phyloP scores from a whole-genome alignment of 495 filamentous ascomycete species.

The Aspergillus bridgeri region DNA sequence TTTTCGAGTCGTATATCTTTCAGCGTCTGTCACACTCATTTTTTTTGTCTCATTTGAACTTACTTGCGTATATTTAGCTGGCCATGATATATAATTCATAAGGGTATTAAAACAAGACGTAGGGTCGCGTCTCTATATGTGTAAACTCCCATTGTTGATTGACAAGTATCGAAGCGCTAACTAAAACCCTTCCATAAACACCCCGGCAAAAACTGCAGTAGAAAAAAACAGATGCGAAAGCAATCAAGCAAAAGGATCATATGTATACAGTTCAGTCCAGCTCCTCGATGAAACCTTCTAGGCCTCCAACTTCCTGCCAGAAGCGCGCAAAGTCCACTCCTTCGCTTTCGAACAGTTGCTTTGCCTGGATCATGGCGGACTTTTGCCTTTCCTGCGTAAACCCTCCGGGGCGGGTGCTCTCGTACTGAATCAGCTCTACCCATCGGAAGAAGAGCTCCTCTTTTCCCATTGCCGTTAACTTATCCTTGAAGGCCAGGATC shows the following conservation, averaged over 20 bases:
- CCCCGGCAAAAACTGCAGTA: not conserved
- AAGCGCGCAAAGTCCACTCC: constrained; percentile 75
- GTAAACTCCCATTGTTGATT: not conserved
- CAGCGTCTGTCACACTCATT: not conserved
- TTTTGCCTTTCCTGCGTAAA: constrained; percentile 67
- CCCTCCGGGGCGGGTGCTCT: constrained; percentile 68
- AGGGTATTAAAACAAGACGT: not conserved
- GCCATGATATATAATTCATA: not conserved
- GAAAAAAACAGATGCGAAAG: not conserved
- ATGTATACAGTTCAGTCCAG: constrained; percentile 10
- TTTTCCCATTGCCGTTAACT: constrained; percentile 66
- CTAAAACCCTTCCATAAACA: not conserved
- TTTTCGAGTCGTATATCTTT: constrained; percentile 1
- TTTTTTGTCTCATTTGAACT: not conserved
- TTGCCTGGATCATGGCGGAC: constrained; percentile 59
- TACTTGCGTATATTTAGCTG: not conserved
- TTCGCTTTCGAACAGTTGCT: constrained; percentile 64
- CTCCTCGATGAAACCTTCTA: constrained; percentile 53
- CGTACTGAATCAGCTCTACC: constrained; percentile 82
- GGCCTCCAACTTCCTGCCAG: constrained; percentile 66
- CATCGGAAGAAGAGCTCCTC: constrained; percentile 81
- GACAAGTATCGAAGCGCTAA: not conserved
- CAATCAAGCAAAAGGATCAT: not conserved
- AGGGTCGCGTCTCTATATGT: too few species aligned
- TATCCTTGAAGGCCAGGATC: constrained; percentile 68